Conservation (phyloP, 169 alveolate genomes). For the Eimeria falciformis region DNA sequence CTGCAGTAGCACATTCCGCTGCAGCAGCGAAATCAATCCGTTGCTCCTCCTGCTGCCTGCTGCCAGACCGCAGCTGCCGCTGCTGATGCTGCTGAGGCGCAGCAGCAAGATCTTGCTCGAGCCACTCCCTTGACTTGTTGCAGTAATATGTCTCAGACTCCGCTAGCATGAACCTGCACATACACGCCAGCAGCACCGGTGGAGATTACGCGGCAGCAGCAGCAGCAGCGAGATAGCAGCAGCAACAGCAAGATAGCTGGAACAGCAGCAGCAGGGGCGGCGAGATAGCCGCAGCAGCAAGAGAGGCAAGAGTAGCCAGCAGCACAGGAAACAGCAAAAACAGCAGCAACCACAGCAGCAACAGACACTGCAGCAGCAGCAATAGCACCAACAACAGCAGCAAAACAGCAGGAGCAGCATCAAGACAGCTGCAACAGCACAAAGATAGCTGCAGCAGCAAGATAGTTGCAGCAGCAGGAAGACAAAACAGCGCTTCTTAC, state of each 20-base stretch:
- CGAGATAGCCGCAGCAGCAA: not conserved
- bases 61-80: slow-evolving; percentile 31
- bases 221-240: slow-evolving; percentile 17
- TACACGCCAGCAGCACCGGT: slow-evolving; percentile 29
- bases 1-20: slow-evolving; percentile 28
- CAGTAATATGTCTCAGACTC: slow-evolving; percentile 49
- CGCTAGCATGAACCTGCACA: slow-evolving; percentile 44
- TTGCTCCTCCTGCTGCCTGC: slow-evolving; percentile 18
- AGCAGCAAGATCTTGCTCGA: slow-evolving; percentile 38
- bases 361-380: too few relatives aligned
- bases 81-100: slow-evolving; percentile 27
- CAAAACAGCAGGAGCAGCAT: too few relatives aligned
- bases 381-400: too few relatives aligned
- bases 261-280: not conserved
- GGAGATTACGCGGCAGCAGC: not conserved
- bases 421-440: too few relatives aligned
- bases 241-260: slow-evolving; percentile 23
- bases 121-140: slow-evolving; percentile 51
- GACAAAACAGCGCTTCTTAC: not conserved
- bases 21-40: slow-evolving; percentile 13
- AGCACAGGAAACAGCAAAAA: not conserved
- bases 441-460: too few relatives aligned
- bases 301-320: not conserved
- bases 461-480: too few relatives aligned
- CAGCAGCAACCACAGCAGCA: not conserved